phyloP scores from a whole-genome alignment of 768 basidiomycete species.

The Multifurca ochricompacta region DNA sequence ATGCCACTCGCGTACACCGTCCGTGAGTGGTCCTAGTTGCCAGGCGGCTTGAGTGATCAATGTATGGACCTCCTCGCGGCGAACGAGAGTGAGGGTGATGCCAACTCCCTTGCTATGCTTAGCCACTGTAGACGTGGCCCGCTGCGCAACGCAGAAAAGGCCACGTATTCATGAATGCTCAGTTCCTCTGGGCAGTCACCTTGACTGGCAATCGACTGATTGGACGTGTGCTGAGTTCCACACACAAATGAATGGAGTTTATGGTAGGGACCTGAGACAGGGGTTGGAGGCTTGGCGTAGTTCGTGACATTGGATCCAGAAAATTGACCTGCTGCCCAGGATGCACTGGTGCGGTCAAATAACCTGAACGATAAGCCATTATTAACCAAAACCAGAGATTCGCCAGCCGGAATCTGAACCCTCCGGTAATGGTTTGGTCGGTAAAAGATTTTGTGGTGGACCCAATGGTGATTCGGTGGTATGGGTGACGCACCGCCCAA shows the following conservation, averaged over 20 bases:
- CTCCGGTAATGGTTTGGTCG: not conserved
- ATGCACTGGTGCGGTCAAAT: not conserved
- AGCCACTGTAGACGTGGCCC: slow-evolving; percentile 42
- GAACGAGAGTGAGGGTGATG: slow-evolving; percentile 31
- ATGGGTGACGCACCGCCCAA: not conserved
- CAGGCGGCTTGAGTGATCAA: slow-evolving; percentile 39
- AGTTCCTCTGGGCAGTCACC: slow-evolving; percentile 33
- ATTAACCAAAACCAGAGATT: not conserved
- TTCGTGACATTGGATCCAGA: not conserved
- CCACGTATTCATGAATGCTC: slow-evolving; percentile 38
- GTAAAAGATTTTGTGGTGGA: slow-evolving; percentile 9
- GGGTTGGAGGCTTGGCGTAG: not conserved
- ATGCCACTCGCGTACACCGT: slow-evolving; percentile 33
- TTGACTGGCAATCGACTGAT: slow-evolving; percentile 38
- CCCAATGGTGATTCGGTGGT: slow-evolving; percentile 2
- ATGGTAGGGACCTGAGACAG: not conserved
- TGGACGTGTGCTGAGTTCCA: slow-evolving; percentile 27
- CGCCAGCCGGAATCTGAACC: not conserved
- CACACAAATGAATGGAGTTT: not conserved
- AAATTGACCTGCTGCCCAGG: not conserved
- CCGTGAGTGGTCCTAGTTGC: slow-evolving; percentile 33
- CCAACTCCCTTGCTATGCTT: slow-evolving; percentile 43
- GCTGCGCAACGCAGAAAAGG: slow-evolving; percentile 39
- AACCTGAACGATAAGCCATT: slow-evolving; percentile 5
- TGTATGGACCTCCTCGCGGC: slow-evolving; percentile 32